A percentile compares a stretch with the other conserved stretches of the same genome.
Conservation (phyloP, 495 filamentous ascomycete species). For the Podospora pseudopauciseta region DNA sequence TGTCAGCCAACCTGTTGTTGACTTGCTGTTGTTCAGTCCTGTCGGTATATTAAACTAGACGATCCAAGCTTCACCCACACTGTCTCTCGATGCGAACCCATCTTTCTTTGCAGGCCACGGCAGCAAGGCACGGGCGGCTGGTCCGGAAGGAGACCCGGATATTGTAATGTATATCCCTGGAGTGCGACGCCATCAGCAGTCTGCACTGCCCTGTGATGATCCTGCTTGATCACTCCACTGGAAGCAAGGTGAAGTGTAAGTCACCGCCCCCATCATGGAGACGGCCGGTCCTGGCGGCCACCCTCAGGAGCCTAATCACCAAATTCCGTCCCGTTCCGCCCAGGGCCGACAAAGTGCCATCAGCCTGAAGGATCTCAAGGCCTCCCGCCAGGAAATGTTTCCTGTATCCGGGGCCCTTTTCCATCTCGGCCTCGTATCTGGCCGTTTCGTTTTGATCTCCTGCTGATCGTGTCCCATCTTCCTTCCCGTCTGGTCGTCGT, state of each 20-base stretch:
- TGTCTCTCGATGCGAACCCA: background rate
- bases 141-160: slow-evolving; percentile 24
- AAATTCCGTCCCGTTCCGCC: slow-evolving; percentile 16
- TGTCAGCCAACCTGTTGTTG: background rate
- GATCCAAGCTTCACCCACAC: background rate
- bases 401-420: background rate
- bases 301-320: slow-evolving; percentile 19
- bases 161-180: slow-evolving; percentile 14
- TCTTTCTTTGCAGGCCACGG: background rate
- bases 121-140: slow-evolving; percentile 10
- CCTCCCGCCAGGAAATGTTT: background rate
- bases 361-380: slow-evolving; percentile 14
- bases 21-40: background rate
- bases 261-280: slow-evolving; percentile 28
- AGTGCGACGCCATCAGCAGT: slow-evolving; percentile 10
- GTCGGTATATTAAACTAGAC: background rate
- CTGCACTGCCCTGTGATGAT: slow-evolving; percentile 17
- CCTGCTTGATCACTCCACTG: slow-evolving; percentile 27
- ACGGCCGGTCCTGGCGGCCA: slow-evolving; percentile 14
- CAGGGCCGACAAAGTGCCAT: slow-evolving; percentile 6
- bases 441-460: slow-evolving; percentile 16
- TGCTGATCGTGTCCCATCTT: slow-evolving; percentile 12
- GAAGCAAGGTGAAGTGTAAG: slow-evolving; percentile 31
- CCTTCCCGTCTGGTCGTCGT: slow-evolving; percentile 2
- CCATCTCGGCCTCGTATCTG: slow-evolving; percentile 1